These are phyloP conservation scores for Trapa bicornis DNA, from an alignment of 345 rosid genomes.

Conservation along the genomic window DNA sequence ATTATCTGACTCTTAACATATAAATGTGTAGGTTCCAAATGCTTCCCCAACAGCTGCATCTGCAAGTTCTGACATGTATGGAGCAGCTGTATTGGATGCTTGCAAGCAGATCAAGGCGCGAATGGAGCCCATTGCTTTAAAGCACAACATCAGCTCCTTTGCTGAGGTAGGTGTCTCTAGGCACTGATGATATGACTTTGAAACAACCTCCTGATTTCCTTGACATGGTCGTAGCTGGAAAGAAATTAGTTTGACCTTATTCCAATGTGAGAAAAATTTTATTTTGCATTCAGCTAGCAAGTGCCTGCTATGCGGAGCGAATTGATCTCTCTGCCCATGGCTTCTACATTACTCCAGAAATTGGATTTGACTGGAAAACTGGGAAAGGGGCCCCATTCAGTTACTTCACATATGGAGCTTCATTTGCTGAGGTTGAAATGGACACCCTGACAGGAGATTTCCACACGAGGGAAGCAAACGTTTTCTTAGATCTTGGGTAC, in stretches of 20 bases:
- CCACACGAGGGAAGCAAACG: constrained; percentile 60
- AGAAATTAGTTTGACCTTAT: neutral
- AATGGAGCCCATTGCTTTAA: constrained; percentile 85
- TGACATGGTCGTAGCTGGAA: neutral
- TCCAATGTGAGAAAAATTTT: neutral
- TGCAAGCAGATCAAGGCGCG: constrained; percentile 88
- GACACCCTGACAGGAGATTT: constrained; percentile 90
- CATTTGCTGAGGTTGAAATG: constrained; percentile 85
- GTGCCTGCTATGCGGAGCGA: constrained; percentile 55
- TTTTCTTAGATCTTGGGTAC: constrained; percentile 73
- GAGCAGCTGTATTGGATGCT: constrained; percentile 93
- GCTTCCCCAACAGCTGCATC: constrained; percentile 97
- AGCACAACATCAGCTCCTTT: constrained; percentile 54
- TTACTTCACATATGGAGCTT: constrained; percentile 81
- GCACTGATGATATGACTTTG: neutral
- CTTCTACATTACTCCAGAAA: constrained; percentile 65
- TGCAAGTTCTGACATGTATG: constrained; percentile 97
- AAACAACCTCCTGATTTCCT: neutral
- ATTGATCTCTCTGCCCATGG: constrained; percentile 94
- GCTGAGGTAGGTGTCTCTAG: constrained; percentile 40
- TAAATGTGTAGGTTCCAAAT: constrained; percentile 64
- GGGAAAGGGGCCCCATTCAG: constrained; percentile 74
- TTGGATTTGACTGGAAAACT: constrained; percentile 69
- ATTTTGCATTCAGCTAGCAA: constrained; percentile 36
- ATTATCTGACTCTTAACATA: neutral